Percentiles rank a stretch among this genome's conserved stretches.
Evolutionary conservation across 805 yeast genomes (phyloP).

Genomic region (Starmerella davenportii): DNA sequence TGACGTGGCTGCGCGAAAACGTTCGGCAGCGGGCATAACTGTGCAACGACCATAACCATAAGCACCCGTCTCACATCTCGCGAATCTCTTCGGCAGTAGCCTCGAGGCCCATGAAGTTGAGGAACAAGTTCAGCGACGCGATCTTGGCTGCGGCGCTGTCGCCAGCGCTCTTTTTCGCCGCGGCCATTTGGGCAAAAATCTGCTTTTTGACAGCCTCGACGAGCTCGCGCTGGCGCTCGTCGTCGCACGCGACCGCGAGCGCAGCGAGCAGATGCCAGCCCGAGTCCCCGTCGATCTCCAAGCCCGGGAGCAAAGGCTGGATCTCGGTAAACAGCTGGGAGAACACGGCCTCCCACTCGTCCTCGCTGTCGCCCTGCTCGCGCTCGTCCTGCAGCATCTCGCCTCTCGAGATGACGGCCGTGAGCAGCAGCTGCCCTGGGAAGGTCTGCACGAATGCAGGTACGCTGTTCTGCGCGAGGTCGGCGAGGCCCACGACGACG

Average conservation of each 20-base stretch:
- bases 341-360: slow-evolving; percentile 64
- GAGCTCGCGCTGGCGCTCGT: slow-evolving; percentile 71
- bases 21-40: too few species aligned
- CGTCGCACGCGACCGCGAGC: slow-evolving; percentile 76
- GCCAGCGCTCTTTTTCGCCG: slow-evolving; percentile 30
- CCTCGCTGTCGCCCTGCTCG: slow-evolving; percentile 28
- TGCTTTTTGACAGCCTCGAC: slow-evolving; percentile 89
- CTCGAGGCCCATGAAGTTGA: slow-evolving; percentile 89
- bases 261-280: slow-evolving; percentile 97
- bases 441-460: slow-evolving; percentile 38
- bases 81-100: slow-evolving; percentile 80
- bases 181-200: slow-evolving; percentile 62
- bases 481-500: slow-evolving; percentile 60
- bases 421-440: slow-evolving; percentile 70
- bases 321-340: slow-evolving; percentile 63
- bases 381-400: slow-evolving; percentile 78
- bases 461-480: slow-evolving; percentile 52
- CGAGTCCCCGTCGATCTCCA: slow-evolving; percentile 52
- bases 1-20: too few species aligned
- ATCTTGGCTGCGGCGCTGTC: slow-evolving; percentile 41
- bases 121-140: slow-evolving; percentile 71
- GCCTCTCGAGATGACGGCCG: slow-evolving; percentile 80
- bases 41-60: too few species aligned
- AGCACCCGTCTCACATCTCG: too few species aligned
- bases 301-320: slow-evolving; percentile 55